Percentiles rank a stretch among this genome's conserved stretches.
These are phyloP conservation scores for Circinella minor DNA, from an alignment of 371 early-diverging fungal genomes.

Conservation along the genomic window DNA sequence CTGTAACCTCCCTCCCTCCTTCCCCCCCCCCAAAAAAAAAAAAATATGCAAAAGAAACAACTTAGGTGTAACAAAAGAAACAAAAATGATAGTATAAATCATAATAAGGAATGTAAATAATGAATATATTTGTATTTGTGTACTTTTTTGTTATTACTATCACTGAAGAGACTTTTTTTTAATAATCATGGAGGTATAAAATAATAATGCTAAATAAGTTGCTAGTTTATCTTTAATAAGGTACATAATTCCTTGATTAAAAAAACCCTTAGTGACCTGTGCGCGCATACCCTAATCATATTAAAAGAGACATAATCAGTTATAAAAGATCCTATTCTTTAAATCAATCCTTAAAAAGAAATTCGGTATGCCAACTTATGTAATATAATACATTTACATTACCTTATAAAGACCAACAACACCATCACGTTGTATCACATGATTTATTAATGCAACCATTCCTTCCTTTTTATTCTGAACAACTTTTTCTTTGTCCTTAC, in stretches of 20 bases:
- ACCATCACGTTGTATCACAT: slow-evolving; percentile 53
- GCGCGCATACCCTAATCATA: slow-evolving; percentile 48
- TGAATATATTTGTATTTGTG: too few relatives aligned
- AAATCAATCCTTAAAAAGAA: too few relatives aligned
- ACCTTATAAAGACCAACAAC: slow-evolving; percentile 56
- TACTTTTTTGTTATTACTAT: neutral
- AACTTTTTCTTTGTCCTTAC: slow-evolving; percentile 17
- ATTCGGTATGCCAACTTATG: too few relatives aligned
- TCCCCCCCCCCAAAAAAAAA: too few relatives aligned
- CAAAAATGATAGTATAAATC: too few relatives aligned
- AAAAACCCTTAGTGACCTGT: slow-evolving; percentile 67
- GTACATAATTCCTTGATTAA: slow-evolving; percentile 67
- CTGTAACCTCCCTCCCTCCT: too few relatives aligned
- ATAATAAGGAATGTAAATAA: too few relatives aligned
- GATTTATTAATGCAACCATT: slow-evolving; percentile 46
- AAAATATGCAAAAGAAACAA: too few relatives aligned
- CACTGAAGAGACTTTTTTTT: slow-evolving; percentile 1
- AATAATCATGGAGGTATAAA: slow-evolving; percentile 39
- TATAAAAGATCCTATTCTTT: too few relatives aligned
- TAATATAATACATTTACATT: neutral
- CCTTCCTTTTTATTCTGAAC: slow-evolving; percentile 32
- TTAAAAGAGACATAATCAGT: too few relatives aligned
- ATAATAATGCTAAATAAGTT: slow-evolving; percentile 53
- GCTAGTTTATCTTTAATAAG: slow-evolving; percentile 70
- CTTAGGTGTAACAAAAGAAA: too few relatives aligned